Evolutionary conservation across 495 filamentous ascomycete species (phyloP), one percentile per base, ranked within the genome.

Genomic region (Annulohypoxylon moriforme): DNA sequence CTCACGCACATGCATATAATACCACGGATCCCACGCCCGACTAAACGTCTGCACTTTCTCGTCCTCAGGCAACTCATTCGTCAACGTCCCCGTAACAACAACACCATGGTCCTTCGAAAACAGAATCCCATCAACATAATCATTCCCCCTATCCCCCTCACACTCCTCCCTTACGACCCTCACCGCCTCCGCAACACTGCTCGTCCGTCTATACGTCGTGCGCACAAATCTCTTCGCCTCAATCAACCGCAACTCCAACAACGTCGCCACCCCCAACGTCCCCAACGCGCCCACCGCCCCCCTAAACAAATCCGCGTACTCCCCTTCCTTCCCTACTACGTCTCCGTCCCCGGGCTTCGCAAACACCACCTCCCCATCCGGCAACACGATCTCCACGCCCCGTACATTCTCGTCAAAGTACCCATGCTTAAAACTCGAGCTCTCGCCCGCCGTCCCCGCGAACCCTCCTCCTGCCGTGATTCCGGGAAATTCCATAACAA

Each of bases 401-500:
- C 80, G 76, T 13, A 91, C 81, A 7, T 80, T 88, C 31, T 81
- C 68, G 44, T 90, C 84, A 61, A 90, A 91, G 71, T 87, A 87
- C 1, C 89, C 89, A 60, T 89, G 83, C 34, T 80, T 79, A 72
- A 89, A 90, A 4, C 82, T 85, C 52, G 80, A 84, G 74, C 84
- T 86, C 79, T 91, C 89, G 2, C 88, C 88, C 14, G 85, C 83
- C 0, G 88, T 89, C 7, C 89, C 89, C 5, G 87, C 82, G 78
- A 83, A 91, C 0, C 88, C 89, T 3, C 89, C 89, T 4, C 89
- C 89, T 0, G 85, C 86, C 1, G 89, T 91, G 75, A 91, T 91
- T 8, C 87, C 88, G 0, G 88, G 89, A 68, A 90, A 88, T 67
- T 88, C 86, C 86, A 87, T 88, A 5, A 89, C 85, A 0, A 89